Evolutionary conservation across 192 early-diverging fungal species (phyloP), one percentile per base, ranked within the genome.

Genomic region (Rhizophagus sp.): DNA sequence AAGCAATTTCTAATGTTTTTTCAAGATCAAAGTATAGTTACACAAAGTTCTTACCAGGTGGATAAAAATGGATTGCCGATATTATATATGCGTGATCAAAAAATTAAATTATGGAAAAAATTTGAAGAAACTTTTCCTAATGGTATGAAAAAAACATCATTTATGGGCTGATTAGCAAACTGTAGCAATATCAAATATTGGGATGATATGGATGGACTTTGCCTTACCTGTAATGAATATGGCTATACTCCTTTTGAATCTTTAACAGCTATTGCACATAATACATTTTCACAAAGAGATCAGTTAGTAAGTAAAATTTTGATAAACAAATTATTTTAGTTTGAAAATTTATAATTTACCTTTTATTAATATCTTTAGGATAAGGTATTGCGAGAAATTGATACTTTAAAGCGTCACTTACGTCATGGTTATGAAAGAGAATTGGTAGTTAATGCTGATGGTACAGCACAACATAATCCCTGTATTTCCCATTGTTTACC

Each of bases 1-100:
- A 41, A 25, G 1, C 71, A 73, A 49, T 73, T 73, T 49, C n/a
- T 73, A 49, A 33, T 9, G 0, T 73, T 73, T 73, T 73, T 73
- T 70, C 47, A 73, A 1, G 71, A 52, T 49, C 6, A 17, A 49
- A 34, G 17, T 34, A 52, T 44, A 44, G n/a, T 73, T 25, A 13
- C 25, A 52, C 36, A 49, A 30, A 73, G 47, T 52, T 73, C 17
- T 15, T 73, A 73, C 24, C 1, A 73, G 0, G 71, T 73, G 0
- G 34, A 68, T 39, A 66, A 66, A 5, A 66, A 25, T 30, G 12
- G n/a, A 25, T 12, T 17, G 3, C 25, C 13, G 17, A 30, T 73
- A 15, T 24, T 50, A 27, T 71, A 71, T 39, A 39, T 71, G 24
- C 69, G 4, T 44, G 9, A 71, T 71, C 27, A 71, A 22, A 71